phyloP scores from a whole-genome alignment of 768 basidiomycete species.

The Hysterangium stoloniferum region DNA sequence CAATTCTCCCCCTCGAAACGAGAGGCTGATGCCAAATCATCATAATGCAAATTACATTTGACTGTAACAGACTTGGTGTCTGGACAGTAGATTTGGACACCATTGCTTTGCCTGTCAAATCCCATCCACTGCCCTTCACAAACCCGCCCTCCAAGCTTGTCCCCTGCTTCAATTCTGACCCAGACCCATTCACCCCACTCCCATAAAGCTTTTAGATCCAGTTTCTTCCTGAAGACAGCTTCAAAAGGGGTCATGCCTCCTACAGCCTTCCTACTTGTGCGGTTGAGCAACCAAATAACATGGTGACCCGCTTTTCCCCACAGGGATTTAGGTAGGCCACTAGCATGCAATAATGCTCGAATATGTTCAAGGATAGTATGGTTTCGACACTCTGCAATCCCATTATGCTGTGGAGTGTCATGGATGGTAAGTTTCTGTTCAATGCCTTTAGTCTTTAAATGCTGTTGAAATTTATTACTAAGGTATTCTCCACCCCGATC shows the following conservation, averaged over 20 bases:
- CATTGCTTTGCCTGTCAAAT: slow-evolving; percentile 2
- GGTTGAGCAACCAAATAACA: slow-evolving; percentile 27
- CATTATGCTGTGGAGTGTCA: slow-evolving; percentile 22
- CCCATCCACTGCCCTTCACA: slow-evolving; percentile 12
- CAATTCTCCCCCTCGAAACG: neutral
- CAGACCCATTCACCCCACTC: neutral
- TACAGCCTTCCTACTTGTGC: slow-evolving; percentile 20
- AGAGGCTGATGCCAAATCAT: neutral
- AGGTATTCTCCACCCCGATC: slow-evolving; percentile 30
- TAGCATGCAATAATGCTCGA: slow-evolving; percentile 16
- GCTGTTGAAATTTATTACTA: slow-evolving; percentile 18
- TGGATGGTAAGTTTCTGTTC: slow-evolving; percentile 17
- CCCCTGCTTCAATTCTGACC: too few species aligned
- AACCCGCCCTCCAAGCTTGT: too few species aligned
- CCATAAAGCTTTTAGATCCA: neutral
- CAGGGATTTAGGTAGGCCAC: slow-evolving; percentile 17
- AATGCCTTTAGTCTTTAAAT: slow-evolving; percentile 18
- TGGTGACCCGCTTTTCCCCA: slow-evolving; percentile 22
- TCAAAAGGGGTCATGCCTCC: slow-evolving; percentile 17
- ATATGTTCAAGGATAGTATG: slow-evolving; percentile 17
- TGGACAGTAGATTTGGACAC: slow-evolving; percentile 16
- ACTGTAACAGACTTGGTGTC: slow-evolving; percentile 12
- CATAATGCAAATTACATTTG: slow-evolving; percentile 5
- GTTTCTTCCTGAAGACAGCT: too few species aligned
- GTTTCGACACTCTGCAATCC: slow-evolving; percentile 23